Base-by-base conservation (phyloP, 768 basidiomycete species). In the Tulasnella sp. region DNA sequence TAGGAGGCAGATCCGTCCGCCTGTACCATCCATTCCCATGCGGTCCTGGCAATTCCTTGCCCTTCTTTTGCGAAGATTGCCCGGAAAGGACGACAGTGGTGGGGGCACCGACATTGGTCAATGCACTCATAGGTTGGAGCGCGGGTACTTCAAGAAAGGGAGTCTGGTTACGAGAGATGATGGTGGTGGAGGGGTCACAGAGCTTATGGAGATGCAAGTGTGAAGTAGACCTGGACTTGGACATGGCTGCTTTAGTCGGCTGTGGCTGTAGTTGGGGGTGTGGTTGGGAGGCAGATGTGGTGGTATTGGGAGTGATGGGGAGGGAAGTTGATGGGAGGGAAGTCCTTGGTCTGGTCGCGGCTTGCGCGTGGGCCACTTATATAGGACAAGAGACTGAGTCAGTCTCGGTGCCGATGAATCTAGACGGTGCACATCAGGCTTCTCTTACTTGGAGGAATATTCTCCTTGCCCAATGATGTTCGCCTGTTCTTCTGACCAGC, bases 1-100 rank as follows among this genome's bases (percentile, higher is more conserved):
- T 38, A 2, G 54, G 53, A 25, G 34, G 54, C 11, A 55, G 54
- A 3, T 55, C 54, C 12, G 54, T 22, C n/a, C 54, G 21, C 22
- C 54, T 2, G 29, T 55, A 55, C 54, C 54, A 55, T 19, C 54
- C 54, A 24, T 55, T 55, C 43, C 54, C 54, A 25, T 55, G 54
- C 21, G 54, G 54, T 21, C 54, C 54, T 30, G 31, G 51, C 1
- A 41, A 38, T 9, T 53, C 51, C 31, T 41, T 30, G n/a, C 51
- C 51, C 15, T 53, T 53, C n/a, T 53, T 53, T 31, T 53, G 31
- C 17, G 41, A 55, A 5, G 25, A 10, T 22, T 25, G 42, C 22
- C 54, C 54, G 54, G 41, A 44, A 44, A 29, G 4, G 54, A 27
- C 12, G 27, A 43, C 11, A 44, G 38, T 48, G n/a, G 45, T 21